Conservation (phyloP, 805 yeast species). For the Yarrowia keelungensis region DNA sequence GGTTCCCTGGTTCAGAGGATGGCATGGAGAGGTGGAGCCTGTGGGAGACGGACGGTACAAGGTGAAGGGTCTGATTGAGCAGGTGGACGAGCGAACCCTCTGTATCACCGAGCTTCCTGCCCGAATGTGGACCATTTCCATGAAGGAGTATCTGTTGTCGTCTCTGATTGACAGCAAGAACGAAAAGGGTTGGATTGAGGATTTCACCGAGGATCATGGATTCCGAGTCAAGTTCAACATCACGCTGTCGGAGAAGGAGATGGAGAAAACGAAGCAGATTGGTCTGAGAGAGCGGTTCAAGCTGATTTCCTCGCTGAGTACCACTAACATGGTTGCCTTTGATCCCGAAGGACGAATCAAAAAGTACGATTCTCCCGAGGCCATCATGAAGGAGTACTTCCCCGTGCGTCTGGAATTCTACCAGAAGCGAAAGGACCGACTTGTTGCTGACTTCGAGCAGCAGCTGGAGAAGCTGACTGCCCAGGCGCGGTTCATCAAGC, state of each 20-base stretch:
- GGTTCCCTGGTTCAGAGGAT: constrained; percentile 94
- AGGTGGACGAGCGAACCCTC: constrained; percentile 75
- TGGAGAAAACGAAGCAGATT: constrained; percentile 74
- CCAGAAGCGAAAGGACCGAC: constrained; percentile 85
- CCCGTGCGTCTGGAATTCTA: constrained; percentile 86
- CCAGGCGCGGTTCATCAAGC: constrained; percentile 89
- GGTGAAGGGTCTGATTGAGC: constrained; percentile 80
- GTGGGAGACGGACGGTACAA: constrained; percentile 68
- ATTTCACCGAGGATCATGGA: constrained; percentile 93
- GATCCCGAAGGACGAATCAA: constrained; percentile 88
- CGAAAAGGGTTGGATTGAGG: constrained; percentile 76
- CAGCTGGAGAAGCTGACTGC: constrained; percentile 75
- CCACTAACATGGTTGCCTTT: constrained; percentile 94
- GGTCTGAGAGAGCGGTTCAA: constrained; percentile 89
- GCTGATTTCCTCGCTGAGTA: constrained; percentile 67
- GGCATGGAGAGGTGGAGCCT: constrained; percentile 83
- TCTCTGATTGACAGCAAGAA: constrained; percentile 64
- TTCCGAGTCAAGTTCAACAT: constrained; percentile 79
- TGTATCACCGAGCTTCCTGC: constrained; percentile 94
- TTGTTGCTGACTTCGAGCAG: constrained; percentile 71
- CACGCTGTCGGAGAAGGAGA: constrained; percentile 76
- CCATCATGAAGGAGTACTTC: constrained; percentile 84
- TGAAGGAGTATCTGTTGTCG: constrained; percentile 81
- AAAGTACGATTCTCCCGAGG: constrained; percentile 75
- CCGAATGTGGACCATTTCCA: constrained; percentile 87